These are phyloP conservation scores for Cucurbita moschata DNA, from an alignment of 306 rosid species.

Conservation along the genomic window DNA sequence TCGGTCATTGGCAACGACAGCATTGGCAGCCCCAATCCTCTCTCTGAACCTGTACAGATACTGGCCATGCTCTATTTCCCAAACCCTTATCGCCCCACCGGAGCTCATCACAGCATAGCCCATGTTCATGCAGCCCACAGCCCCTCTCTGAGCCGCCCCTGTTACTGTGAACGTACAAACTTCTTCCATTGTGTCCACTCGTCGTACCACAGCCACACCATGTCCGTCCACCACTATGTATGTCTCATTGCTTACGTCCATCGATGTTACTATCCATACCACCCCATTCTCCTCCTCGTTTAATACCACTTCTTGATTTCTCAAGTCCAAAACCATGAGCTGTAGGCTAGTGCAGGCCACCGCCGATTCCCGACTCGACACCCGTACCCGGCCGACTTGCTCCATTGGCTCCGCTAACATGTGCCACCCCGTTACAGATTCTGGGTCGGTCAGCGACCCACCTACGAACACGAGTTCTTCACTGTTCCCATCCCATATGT, in stretches of 20 bases:
- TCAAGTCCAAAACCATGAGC: constrained; percentile 29
- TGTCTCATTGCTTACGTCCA: constrained; percentile 33
- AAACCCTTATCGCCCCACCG: constrained; percentile 29
- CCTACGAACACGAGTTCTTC: constrained; percentile 33
- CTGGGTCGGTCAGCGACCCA: constrained; percentile 56
- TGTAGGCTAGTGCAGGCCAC: constrained; percentile 59
- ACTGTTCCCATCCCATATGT: constrained; percentile 41
- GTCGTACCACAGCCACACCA: constrained; percentile 36
- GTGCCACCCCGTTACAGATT: constrained; percentile 64
- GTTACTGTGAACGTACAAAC: constrained; percentile 26
- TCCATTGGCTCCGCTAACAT: constrained; percentile 41
- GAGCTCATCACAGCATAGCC: constrained; percentile 40
- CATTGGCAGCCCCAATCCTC: constrained; percentile 14
- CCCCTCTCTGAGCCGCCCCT: constrained; percentile 14
- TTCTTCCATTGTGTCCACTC: constrained; percentile 25
- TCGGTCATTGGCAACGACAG: constrained; percentile 43
- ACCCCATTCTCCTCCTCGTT: constrained; percentile 17
- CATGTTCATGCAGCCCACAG: constrained; percentile 46
- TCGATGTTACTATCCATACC: constrained; percentile 32
- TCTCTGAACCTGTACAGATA: constrained; percentile 6
- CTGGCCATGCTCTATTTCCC: constrained; percentile 25
- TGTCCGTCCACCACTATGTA: constrained; percentile 31
- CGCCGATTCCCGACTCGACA: constrained; percentile 25
- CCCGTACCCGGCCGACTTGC: constrained; percentile 52
- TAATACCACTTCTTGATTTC: constrained; percentile 23